Conservation (phyloP, 2,329 filamentous ascomycete species). For the Claviceps maximensis region DNA sequence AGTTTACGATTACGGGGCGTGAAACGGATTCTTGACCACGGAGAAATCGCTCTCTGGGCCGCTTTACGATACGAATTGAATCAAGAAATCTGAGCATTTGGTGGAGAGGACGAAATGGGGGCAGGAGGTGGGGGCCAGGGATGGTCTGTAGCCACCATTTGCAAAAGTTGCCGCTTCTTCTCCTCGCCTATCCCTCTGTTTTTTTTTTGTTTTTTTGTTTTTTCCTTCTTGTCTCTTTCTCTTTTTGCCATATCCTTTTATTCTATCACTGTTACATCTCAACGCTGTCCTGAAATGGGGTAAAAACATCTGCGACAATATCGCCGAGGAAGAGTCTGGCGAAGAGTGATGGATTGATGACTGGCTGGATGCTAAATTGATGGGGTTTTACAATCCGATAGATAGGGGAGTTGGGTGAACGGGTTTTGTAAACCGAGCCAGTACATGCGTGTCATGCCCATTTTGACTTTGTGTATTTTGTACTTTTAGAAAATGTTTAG, state of each 20-base stretch:
- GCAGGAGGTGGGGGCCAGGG: neutral
- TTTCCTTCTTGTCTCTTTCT: neutral
- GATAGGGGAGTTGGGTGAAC: no score
- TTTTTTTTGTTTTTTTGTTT: neutral
- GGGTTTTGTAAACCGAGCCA: no score
- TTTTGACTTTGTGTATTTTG: no score
- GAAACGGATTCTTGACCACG: slow-evolving; percentile 6
- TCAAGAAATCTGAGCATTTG: slow-evolving; percentile 3
- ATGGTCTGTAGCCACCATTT: neutral
- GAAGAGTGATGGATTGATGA: no score
- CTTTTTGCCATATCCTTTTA: neutral
- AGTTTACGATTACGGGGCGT: slow-evolving; percentile 8
- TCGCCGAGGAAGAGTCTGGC: no score
- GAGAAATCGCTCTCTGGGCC: neutral
- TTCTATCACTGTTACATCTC: neutral
- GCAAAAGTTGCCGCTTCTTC: neutral
- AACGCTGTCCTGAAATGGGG: neutral
- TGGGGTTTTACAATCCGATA: no score
- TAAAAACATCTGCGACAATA: no score
- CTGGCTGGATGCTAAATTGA: no score
- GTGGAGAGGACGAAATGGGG: neutral
- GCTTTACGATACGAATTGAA: slow-evolving; percentile 9
- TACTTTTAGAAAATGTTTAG: no score
- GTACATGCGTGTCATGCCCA: no score
- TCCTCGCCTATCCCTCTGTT: neutral